Conservation (phyloP, 345 rosid genomes). For the Citrus unshiu region DNA sequence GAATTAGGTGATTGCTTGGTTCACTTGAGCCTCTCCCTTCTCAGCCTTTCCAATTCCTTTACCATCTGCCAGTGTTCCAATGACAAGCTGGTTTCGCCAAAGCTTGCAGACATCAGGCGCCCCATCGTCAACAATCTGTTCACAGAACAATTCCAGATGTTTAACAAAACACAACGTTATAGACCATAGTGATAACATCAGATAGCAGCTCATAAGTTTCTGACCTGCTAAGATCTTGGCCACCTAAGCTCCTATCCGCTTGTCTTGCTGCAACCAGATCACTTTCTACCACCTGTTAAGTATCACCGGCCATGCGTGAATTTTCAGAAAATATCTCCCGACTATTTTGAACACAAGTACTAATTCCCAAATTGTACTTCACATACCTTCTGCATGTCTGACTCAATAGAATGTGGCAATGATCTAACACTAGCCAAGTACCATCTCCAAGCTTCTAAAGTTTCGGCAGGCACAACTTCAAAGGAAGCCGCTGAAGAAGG, state of each 20-base stretch:
- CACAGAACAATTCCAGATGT: not conserved
- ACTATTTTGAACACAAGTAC: not conserved
- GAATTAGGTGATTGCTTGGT: not conserved
- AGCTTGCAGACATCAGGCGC: slow-evolving; percentile 72
- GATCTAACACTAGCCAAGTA: slow-evolving; percentile 76
- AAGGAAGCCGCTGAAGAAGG: slow-evolving; percentile 44
- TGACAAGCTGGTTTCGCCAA: slow-evolving; percentile 58
- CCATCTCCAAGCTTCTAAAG: slow-evolving; percentile 77
- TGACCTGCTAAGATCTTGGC: slow-evolving; percentile 85
- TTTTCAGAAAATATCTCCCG: not conserved
- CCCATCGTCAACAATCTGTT: slow-evolving; percentile 84
- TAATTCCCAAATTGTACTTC: not conserved
- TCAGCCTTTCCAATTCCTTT: slow-evolving; percentile 76
- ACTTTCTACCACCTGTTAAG: slow-evolving; percentile 61
- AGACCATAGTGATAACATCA: not conserved
- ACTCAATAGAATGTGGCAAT: slow-evolving; percentile 60
- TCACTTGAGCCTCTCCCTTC: slow-evolving; percentile 65
- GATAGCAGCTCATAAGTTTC: not conserved
- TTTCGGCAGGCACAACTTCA: slow-evolving; percentile 42
- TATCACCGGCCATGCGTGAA: not conserved
- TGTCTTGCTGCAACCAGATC: slow-evolving; percentile 86
- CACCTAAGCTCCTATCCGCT: slow-evolving; percentile 65
- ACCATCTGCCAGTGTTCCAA: slow-evolving; percentile 88
- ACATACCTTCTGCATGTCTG: slow-evolving; percentile 75
- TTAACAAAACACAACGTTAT: not conserved